Base-by-base conservation (phyloP, 148 eudicot species). In the Rhododendron vialii region DNA sequence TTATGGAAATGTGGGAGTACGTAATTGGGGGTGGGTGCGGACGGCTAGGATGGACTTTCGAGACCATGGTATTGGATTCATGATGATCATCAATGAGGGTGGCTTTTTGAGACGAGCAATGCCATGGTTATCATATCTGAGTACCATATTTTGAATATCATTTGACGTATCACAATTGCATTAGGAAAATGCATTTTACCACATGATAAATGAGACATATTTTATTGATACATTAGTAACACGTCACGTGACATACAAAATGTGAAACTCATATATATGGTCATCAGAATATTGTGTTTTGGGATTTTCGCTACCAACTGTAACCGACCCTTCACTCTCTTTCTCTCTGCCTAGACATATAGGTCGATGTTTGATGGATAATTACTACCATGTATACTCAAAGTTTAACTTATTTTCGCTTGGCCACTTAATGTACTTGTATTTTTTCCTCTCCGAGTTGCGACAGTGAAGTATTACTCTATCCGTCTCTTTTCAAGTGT, bases 31-130 rank as follows among this genome's bases (percentile, higher is more conserved):
- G 45, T 7, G 74, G 28, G 51, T n/a, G 14, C 53, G 78, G 88
- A 88, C 90, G 90, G 86, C 82, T 82, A 74, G 35, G 89, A 89
- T 89, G 74, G 74, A 59, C 67, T 24, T 9, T 28, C 3, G 65
- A 59, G 26, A 59, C 65, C 26, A 7, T 22, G 9, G 22, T 3
- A 17, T 43, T 18, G 41, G 48, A 35, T 45, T 69, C 26, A 3
- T 83, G 84, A 82, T 69, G 26, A 11, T 65, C 81, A 50, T 83
- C 77, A 55, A 87, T 79, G 50, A 22, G 43, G 48, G 78, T 20
- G 38, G 13, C 30, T 73, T 78, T 78, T 78, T 77, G 7, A 77
- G 7, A 15, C 55, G 3, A 13, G 55, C 3, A 10, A 47, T 9
- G 50, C 11, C 10, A 9, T 47, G 12, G 12, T 7, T 9, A 47